Evolutionary conservation across 2,329 filamentous ascomycete species (phyloP), one percentile per base, ranked within the genome.

Genomic region (Fusarium bactridioides): DNA sequence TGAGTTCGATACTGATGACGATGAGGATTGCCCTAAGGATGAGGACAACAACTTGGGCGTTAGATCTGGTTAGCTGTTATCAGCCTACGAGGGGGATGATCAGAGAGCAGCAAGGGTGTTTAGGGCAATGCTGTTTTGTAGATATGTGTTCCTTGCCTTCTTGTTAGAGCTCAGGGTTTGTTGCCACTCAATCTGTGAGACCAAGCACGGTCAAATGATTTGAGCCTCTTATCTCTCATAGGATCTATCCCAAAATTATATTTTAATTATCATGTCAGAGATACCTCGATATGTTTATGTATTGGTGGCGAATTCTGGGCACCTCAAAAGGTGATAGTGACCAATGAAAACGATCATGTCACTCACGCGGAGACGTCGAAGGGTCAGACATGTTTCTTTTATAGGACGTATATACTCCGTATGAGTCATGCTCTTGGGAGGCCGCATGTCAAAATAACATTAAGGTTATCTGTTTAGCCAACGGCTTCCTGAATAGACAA

Each of bases 1-100:
- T 35, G 64, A 67, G 25, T 67, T 67, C n/a, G 19, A 65, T 12
- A 64, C 64, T 7, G 59, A 64, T 27, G 64, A 65, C 16, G 53
- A 37, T 12, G 60, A 64, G 33, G 33, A 43, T n/a, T 65, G 62
- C 41, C 62, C 58, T 10, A 45, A 33, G 7, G 58, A 61, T 29
- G 41, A 64, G 27, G 45, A 64, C 16, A 51, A 50, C 31, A 43
- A 61, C 56, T 23, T 64, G 25, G 44, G 38, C 3, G 56, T 64
- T 19, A 51, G 50, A 41, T 54, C 50, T 54, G 50, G 50, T 41
- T 54, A 54, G 19, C 19, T 40, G 1, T 8, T 19, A 10, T 29
- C 15, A 18, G 13, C 8, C 8, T 1, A 3, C 6, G 7, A 38
- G 23, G 5, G 7, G 23, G 4, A 7, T 0, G 4, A 18, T 16